These are phyloP conservation scores for Fimicolochytrium jonesii DNA, from an alignment of 192 early-diverging fungal genomes.

Conservation along the genomic window DNA sequence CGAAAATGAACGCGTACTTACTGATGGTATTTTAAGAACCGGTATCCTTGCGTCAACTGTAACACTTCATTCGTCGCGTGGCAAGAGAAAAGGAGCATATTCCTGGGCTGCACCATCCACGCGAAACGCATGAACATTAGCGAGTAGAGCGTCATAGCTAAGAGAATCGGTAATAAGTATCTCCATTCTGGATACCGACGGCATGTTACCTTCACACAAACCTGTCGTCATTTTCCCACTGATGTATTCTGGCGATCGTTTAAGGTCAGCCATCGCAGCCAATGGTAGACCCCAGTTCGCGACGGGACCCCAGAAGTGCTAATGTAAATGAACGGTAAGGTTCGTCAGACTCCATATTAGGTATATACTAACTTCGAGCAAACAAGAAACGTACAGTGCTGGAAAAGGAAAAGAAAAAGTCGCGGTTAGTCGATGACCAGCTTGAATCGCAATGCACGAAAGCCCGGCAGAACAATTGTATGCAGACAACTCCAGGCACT, in stretches of 20 bases:
- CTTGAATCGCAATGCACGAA: no score
- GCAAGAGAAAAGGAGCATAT: slow-evolving; percentile 90
- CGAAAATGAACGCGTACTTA: slow-evolving; percentile 23
- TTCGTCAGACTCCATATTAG: no score
- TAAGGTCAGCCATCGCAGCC: slow-evolving; percentile 88
- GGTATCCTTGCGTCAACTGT: slow-evolving; percentile 83
- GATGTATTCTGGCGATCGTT: slow-evolving; percentile 87
- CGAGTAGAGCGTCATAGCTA: slow-evolving; percentile 83
- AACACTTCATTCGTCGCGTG: slow-evolving; percentile 85
- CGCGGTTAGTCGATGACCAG: no score
- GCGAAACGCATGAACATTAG: slow-evolving; percentile 94
- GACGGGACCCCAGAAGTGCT: slow-evolving; percentile 58
- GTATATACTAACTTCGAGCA: no score
- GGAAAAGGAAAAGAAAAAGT: neutral
- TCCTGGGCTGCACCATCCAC: slow-evolving; percentile 83
- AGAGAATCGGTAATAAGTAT: neutral
- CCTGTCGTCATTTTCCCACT: slow-evolving; percentile 90
- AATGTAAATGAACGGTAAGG: no score
- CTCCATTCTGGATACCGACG: no score
- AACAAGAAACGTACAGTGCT: no score
- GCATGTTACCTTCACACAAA: no score
- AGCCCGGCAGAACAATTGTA: no score
- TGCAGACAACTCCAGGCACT: no score
- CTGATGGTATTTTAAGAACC: slow-evolving; percentile 74
- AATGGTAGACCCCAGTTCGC: slow-evolving; percentile 88